These are phyloP conservation scores for Colletotrichum ledebouriae DNA, from an alignment of 2,329 filamentous ascomycete species.

Conservation along the genomic window DNA sequence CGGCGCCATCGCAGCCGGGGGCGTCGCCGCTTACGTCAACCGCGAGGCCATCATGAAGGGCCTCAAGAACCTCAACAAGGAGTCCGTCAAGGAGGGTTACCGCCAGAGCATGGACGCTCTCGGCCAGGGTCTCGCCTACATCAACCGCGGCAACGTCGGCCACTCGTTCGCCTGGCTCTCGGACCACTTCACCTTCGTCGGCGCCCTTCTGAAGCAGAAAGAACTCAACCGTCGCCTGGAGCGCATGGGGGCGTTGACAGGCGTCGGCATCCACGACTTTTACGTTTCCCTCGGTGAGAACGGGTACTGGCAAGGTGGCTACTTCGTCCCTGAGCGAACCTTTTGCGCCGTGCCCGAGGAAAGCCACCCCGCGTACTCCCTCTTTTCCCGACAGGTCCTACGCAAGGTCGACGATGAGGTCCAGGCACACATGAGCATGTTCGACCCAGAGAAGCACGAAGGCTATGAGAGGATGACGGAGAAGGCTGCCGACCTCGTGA, in stretches of 20 bases:
- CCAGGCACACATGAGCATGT: slow-evolving; percentile 78
- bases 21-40: slow-evolving; percentile 85
- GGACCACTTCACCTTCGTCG: slow-evolving; percentile 88
- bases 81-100: slow-evolving; percentile 62
- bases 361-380: slow-evolving; percentile 55
- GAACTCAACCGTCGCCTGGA: slow-evolving; percentile 78
- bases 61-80: slow-evolving; percentile 62
- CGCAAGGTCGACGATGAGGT: slow-evolving; percentile 77
- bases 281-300: slow-evolving; percentile 83
- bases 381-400: slow-evolving; percentile 71
- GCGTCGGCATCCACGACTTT: slow-evolving; percentile 79
- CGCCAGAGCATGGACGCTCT: slow-evolving; percentile 63
- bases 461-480: slow-evolving; percentile 75
- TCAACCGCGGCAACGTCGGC: slow-evolving; percentile 71
- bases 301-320: slow-evolving; percentile 72
- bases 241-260: slow-evolving; percentile 70
- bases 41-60: slow-evolving; percentile 74
- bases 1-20: slow-evolving; percentile 83
- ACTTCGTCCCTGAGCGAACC: slow-evolving; percentile 76
- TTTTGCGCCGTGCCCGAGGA: slow-evolving; percentile 80
- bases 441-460: slow-evolving; percentile 71
- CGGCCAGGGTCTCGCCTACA: slow-evolving; percentile 67
- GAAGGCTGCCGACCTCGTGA: slow-evolving; percentile 68
- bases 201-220: slow-evolving; percentile 79
- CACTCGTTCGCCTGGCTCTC: slow-evolving; percentile 83